phyloP scores from a whole-genome alignment of 768 basidiomycete species.

The Hydnum rufescens region DNA sequence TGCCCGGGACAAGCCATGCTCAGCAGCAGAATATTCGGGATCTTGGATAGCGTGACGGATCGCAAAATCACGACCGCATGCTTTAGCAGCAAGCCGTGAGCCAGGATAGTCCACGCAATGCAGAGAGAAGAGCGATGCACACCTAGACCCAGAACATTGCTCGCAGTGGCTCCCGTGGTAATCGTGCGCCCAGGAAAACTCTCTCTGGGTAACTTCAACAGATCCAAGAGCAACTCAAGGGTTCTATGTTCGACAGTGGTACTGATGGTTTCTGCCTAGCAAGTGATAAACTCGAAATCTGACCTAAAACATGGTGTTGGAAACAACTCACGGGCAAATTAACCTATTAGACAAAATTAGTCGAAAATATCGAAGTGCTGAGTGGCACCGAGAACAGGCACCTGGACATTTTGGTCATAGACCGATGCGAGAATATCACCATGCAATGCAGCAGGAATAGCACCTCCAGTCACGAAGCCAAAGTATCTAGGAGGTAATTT shows the following conservation, averaged over 20 bases:
- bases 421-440: slow-evolving; percentile 21
- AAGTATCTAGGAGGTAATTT: too few relatives aligned
- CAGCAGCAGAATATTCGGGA: slow-evolving; percentile 19
- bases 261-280: slow-evolving; percentile 14
- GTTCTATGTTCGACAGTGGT: slow-evolving; percentile 17
- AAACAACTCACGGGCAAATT: slow-evolving; percentile 13
- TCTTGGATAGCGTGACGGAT: slow-evolving; percentile 12
- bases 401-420: slow-evolving; percentile 22
- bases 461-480: slow-evolving; percentile 19
- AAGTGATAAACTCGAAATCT: not conserved
- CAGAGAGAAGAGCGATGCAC: slow-evolving; percentile 2
- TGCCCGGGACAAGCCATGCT: slow-evolving; percentile 19
- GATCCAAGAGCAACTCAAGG: slow-evolving; percentile 16
- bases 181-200: slow-evolving; percentile 20
- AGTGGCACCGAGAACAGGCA: slow-evolving; percentile 1
- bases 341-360: not conserved
- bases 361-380: not conserved
- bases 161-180: slow-evolving; percentile 25
- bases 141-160: slow-evolving; percentile 25
- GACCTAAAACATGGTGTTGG: not conserved
- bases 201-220: slow-evolving; percentile 13
- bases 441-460: slow-evolving; percentile 18
- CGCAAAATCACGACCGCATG: slow-evolving; percentile 21
- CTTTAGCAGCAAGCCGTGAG: slow-evolving; percentile 10
- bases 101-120: slow-evolving; percentile 2